Percentiles rank a stretch among this genome's conserved stretches.
phyloP scores from a whole-genome alignment of 495 filamentous ascomycete genomes.

The Podospora didyma region DNA sequence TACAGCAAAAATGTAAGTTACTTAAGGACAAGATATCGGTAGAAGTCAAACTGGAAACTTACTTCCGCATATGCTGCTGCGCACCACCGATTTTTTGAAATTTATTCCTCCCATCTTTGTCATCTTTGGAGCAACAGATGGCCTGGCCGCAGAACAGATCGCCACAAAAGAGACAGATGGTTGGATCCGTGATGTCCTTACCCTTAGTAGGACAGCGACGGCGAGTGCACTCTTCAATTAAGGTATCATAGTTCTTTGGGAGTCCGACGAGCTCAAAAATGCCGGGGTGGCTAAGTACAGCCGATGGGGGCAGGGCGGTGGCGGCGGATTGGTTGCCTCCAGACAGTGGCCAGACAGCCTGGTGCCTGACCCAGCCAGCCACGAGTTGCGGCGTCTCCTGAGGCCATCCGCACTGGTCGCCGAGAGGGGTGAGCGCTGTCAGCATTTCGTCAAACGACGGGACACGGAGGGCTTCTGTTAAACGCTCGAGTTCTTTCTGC shows the following conservation, averaged over 20 bases:
- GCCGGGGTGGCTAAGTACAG: slow-evolving; percentile 69
- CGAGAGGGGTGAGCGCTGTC: slow-evolving; percentile 41
- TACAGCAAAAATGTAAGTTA: slow-evolving; percentile 5
- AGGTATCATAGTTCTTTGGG: slow-evolving; percentile 84
- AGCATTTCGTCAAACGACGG: slow-evolving; percentile 80
- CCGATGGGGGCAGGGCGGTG: slow-evolving; percentile 25
- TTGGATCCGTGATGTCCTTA: slow-evolving; percentile 84
- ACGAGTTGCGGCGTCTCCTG: slow-evolving; percentile 40
- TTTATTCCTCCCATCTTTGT: slow-evolving; percentile 34
- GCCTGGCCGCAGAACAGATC: slow-evolving; percentile 94
- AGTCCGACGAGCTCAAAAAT: slow-evolving; percentile 93
- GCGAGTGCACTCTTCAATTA: slow-evolving; percentile 87
- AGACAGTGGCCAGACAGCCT: slow-evolving; percentile 27
- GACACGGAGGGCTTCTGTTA: slow-evolving; percentile 68
- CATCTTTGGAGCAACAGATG: slow-evolving; percentile 76
- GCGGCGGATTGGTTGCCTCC: background rate
- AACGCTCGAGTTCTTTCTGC: slow-evolving; percentile 73
- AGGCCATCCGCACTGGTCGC: slow-evolving; percentile 38
- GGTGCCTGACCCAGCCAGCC: slow-evolving; percentile 76
- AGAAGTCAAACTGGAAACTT: slow-evolving; percentile 30
- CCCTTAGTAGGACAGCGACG: slow-evolving; percentile 83
- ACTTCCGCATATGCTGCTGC: slow-evolving; percentile 86
- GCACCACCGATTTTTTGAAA: slow-evolving; percentile 64
- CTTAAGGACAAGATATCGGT: background rate
- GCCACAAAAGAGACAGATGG: slow-evolving; percentile 91